These are phyloP conservation scores for Cryptococcus sp. DNA, from an alignment of 1,284 basidiomycete species.

Conservation along the genomic window DNA sequence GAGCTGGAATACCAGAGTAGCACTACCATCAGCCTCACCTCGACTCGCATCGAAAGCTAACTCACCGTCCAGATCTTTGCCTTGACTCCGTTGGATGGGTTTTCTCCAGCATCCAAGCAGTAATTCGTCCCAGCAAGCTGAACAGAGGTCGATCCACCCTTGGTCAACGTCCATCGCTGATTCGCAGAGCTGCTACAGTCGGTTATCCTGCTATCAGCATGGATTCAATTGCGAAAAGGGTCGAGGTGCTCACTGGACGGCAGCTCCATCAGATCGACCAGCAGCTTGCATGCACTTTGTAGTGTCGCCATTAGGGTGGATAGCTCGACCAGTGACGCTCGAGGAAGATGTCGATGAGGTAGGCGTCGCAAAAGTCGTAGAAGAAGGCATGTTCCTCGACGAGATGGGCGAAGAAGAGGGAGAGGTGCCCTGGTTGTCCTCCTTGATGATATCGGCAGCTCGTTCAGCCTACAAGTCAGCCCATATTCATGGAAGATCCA, in stretches of 20 bases:
- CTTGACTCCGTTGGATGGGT: conserved; percentile 12
- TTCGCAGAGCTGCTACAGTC: conserved; percentile 30
- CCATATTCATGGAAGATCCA: not conserved
- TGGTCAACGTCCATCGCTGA: conserved; percentile 22
- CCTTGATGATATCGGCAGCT: conserved; percentile 37
- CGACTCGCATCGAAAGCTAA: not conserved
- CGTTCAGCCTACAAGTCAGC: conserved; percentile 22
- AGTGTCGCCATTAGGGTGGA: conserved; percentile 31
- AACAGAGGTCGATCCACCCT: conserved; percentile 7
- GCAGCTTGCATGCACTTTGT: conserved; percentile 29
- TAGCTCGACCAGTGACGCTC: conserved; percentile 12
- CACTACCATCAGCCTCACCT: conserved; percentile 10
- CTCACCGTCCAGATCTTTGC: conserved; percentile 22
- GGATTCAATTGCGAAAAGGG: not conserved
- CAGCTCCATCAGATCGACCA: not conserved
- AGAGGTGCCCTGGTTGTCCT: conserved; percentile 12
- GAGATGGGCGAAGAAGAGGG: conserved; percentile 4
- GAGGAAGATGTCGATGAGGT: conserved; percentile 10
- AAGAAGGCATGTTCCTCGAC: not conserved
- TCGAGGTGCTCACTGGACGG: not conserved
- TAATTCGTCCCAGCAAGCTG: conserved; percentile 7
- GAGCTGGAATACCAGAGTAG: conserved; percentile 18
- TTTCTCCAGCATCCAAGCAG: conserved; percentile 18
- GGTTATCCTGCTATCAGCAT: conserved; percentile 12
- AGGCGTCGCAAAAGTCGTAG: conserved; percentile 10